Percentiles rank a stretch among this genome's conserved stretches.
Evolutionary conservation across 2,329 filamentous ascomycete species (phyloP).

Genomic region (Decorospora gaudefroyi): DNA sequence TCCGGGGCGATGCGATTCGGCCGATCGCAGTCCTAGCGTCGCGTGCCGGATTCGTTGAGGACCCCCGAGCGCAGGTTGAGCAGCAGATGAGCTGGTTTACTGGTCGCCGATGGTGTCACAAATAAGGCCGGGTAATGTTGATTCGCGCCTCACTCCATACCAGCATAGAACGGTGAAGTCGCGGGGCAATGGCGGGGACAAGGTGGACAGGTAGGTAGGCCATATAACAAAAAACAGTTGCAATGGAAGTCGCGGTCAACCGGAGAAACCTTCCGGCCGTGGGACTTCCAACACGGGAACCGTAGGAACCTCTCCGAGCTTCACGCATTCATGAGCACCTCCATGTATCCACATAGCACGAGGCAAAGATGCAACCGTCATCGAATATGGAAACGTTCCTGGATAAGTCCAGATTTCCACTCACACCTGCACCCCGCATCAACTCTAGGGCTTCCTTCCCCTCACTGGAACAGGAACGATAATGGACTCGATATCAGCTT

Average conservation of each 20-base stretch:
- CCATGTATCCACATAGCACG: too few species aligned
- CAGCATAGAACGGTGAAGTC: not conserved
- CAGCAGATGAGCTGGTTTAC: not conserved
- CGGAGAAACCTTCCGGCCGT: slow-evolving; percentile 15
- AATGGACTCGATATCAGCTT: not conserved
- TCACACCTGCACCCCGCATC: not conserved
- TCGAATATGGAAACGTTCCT: too few species aligned
- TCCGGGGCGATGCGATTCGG: slow-evolving; percentile 18
- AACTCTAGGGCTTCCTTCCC: not conserved
- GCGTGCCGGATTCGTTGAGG: slow-evolving; percentile 25
- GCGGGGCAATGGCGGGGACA: slow-evolving; percentile 14
- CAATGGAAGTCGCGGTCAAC: slow-evolving; percentile 10
- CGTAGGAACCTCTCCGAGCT: too few species aligned
- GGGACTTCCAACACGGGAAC: not conserved
- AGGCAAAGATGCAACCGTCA: too few species aligned
- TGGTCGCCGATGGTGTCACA: slow-evolving; percentile 1
- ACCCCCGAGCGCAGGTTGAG: slow-evolving; percentile 16
- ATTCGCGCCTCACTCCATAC: too few species aligned
- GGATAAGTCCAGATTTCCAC: too few species aligned
- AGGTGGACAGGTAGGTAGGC: slow-evolving; percentile 1
- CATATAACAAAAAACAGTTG: slow-evolving; percentile 23
- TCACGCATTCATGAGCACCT: too few species aligned
- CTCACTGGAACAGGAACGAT: not conserved
- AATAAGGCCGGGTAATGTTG: not conserved
- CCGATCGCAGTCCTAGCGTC: slow-evolving; percentile 26